phyloP scores from a whole-genome alignment of 2,329 filamentous ascomycete genomes.

The Epichloe hybrida region DNA sequence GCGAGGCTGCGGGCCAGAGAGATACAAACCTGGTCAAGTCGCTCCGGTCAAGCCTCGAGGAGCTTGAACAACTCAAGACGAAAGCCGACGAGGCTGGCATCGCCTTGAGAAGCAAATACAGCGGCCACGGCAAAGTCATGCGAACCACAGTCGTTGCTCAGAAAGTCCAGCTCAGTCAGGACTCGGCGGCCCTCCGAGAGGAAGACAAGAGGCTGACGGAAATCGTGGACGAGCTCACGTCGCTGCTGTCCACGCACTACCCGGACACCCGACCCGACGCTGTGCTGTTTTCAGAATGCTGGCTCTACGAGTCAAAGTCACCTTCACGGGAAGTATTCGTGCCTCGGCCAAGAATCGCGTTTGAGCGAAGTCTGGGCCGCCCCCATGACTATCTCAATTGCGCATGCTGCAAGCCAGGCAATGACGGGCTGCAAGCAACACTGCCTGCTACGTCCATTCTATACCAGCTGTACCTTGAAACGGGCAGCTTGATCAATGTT shows the following conservation, averaged over 20 bases:
- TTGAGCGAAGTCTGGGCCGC: conserved; percentile 57
- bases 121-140: conserved; percentile 53
- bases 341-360: conserved; percentile 53
- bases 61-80: conserved; percentile 33
- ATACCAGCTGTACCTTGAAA: conserved; percentile 69
- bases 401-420: conserved; percentile 45
- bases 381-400: conserved; percentile 70
- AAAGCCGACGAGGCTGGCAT: conserved; percentile 30
- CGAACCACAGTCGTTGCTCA: conserved; percentile 71
- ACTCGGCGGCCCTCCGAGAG: conserved; percentile 55
- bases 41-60: conserved; percentile 28
- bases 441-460: conserved; percentile 60
- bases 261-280: conserved; percentile 18
- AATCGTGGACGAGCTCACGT: conserved; percentile 39
- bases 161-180: conserved; percentile 65
- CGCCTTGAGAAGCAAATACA: conserved; percentile 60
- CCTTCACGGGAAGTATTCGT: conserved; percentile 64
- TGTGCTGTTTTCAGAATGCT: conserved; percentile 54
- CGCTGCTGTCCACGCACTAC: conserved; percentile 14
- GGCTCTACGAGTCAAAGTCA: conserved; percentile 59
- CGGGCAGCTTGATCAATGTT: conserved; percentile 63
- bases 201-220: conserved; percentile 58
- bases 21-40: conserved; percentile 17
- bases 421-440: conserved; percentile 40
- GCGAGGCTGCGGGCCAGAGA: conserved; percentile 18